Evolutionary conservation across 2,329 filamentous ascomycete species (phyloP), one percentile per base, ranked within the genome.

Genomic region (Botrytis squamosa): DNA sequence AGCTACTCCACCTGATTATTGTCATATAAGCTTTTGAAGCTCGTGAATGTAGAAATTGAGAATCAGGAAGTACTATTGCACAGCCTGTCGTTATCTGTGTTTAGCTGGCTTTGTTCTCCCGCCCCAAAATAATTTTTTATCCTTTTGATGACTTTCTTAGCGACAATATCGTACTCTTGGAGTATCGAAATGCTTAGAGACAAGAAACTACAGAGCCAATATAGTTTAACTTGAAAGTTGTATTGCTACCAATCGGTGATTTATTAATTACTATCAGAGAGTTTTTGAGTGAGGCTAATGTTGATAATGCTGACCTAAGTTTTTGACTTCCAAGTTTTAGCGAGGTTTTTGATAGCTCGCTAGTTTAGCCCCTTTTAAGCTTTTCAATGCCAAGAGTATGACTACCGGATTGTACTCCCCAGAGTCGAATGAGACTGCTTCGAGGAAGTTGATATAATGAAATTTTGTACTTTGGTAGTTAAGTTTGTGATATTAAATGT

Each of bases 291-390:
- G n/a, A 3, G 59, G 36, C 36, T n/a, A 63, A 18, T 9, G 3
- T 38, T 18, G 38, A n/a, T 63, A 40, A 16, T 40, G 22, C 59
- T n/a, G 36, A 40, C 6, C 36, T 44, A 29, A 29, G 8, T 64
- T 64, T n/a, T 44, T 42, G 8, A 64, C 25, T 18, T 29, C 9
- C 20, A 33, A n/a, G 18, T n/a, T 57, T 66, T 66, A 68, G 65
- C 65, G 65, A 68, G 46, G 8, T 40, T 40, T 33, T 40, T 6
- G 22, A 36, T 12, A 20, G 14, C 36, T 67, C 64, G 64, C 33
- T 67, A 67, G 33, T 49, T 68, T 40, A 57, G 36, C 65, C 65
- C 65, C 65, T 68, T 68, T 55, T 40, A 18, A 20, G 14, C 3
- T 40, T 29, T 29, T 10, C 33, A 29, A 38, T 67, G 65, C 33